A percentile compares a stretch with the other conserved stretches of the same genome.
These are phyloP conservation scores for Crataegus laevigata DNA, from an alignment of 306 rosid genomes.

Conservation along the genomic window DNA sequence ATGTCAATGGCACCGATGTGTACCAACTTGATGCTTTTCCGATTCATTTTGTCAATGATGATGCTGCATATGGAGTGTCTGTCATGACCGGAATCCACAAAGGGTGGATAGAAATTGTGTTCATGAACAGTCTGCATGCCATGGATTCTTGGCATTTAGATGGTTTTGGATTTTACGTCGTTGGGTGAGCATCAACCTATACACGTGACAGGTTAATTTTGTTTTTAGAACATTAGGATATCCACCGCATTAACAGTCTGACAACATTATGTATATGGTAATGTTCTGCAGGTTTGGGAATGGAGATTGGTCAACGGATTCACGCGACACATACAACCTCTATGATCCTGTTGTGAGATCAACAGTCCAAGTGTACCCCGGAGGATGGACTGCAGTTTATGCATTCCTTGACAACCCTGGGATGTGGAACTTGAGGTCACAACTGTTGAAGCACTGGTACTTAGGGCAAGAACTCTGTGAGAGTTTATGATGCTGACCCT, in stretches of 20 bases:
- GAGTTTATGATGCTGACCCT: slow-evolving; percentile 58
- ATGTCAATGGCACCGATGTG: slow-evolving; percentile 47
- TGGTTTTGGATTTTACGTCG: slow-evolving; percentile 67
- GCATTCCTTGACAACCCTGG: slow-evolving; percentile 80
- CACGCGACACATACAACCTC: slow-evolving; percentile 27
- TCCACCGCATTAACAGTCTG: background rate
- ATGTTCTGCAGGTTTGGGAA: slow-evolving; percentile 23
- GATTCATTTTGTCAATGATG: slow-evolving; percentile 30
- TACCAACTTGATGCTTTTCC: slow-evolving; percentile 57
- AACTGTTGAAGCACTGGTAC: slow-evolving; percentile 53
- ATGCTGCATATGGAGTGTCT: slow-evolving; percentile 42
- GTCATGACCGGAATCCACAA: slow-evolving; percentile 54
- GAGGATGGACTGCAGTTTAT: slow-evolving; percentile 75
- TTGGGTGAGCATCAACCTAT: slow-evolving; percentile 36
- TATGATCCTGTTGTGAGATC: slow-evolving; percentile 36
- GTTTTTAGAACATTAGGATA: background rate
- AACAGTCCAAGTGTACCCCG: slow-evolving; percentile 36
- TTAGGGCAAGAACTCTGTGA: slow-evolving; percentile 66
- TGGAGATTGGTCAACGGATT: slow-evolving; percentile 34
- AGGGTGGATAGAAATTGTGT: slow-evolving; percentile 70
- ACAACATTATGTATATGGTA: background rate
- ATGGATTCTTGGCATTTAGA: slow-evolving; percentile 81
- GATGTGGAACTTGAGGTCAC: slow-evolving; percentile 88
- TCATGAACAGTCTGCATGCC: slow-evolving; percentile 31
- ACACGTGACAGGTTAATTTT: background rate